A percentile compares a stretch with the other conserved stretches of the same genome.
Conservation (phyloP, 306 rosid species). For the Glycine tomentella region DNA sequence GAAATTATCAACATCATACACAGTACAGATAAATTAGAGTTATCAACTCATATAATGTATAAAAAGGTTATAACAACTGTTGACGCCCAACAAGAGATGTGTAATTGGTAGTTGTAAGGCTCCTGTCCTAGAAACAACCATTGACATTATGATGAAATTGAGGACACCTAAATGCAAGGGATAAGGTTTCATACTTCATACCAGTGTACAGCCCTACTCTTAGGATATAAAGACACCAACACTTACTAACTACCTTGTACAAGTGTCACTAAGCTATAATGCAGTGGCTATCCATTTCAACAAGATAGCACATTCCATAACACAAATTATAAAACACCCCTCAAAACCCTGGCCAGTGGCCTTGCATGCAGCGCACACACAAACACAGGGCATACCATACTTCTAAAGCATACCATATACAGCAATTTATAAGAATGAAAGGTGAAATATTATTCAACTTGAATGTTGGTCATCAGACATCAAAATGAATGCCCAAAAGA, state of each 20-base stretch:
- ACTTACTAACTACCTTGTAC: background rate
- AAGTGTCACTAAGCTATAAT: conserved; percentile 2
- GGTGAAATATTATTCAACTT: background rate
- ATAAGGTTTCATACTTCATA: background rate
- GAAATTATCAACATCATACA: background rate
- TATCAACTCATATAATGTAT: background rate
- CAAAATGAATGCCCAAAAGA: background rate
- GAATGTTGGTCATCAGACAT: background rate
- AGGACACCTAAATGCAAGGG: background rate
- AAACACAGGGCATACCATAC: background rate
- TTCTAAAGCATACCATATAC: conserved; percentile 6
- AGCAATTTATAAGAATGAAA: background rate
- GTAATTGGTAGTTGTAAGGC: background rate
- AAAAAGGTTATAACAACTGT: background rate
- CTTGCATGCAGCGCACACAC: background rate
- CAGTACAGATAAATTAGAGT: background rate
- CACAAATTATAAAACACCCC: conserved; percentile 1
- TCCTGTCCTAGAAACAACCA: background rate
- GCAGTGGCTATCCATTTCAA: no score
- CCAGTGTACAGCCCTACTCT: conserved; percentile 1
- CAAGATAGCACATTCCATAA: background rate
- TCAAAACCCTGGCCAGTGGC: background rate
- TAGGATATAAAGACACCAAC: background rate
- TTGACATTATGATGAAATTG: background rate
- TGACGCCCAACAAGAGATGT: background rate